Evolutionary conservation across 768 basidiomycete genomes (phyloP).

Genomic region (Lentinula boryana): DNA sequence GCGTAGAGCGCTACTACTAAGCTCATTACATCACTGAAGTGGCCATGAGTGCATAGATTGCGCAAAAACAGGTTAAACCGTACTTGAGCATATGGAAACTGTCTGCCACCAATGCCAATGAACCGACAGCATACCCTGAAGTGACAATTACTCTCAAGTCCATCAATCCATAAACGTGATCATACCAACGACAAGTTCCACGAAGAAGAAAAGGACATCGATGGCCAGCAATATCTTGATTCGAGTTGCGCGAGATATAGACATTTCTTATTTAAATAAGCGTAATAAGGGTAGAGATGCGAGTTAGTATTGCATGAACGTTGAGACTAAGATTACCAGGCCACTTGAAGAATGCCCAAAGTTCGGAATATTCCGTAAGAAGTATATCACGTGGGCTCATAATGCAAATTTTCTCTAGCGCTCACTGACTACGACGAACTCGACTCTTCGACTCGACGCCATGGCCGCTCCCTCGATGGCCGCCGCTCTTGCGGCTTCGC

Average conservation of each 20-base stretch:
- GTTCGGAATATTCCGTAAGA: too few species aligned
- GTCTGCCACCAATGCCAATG: conserved; percentile 92
- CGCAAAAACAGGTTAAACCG: conserved; percentile 15
- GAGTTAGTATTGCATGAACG: not conserved
- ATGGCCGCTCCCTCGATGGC: conserved; percentile 87
- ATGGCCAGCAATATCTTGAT: conserved; percentile 77
- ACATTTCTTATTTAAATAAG: conserved; percentile 17
- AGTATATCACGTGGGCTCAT: not conserved
- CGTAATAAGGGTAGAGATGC: not conserved
- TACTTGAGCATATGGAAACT: conserved; percentile 99
- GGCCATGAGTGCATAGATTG: conserved; percentile 1
- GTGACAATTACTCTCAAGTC: conserved; percentile 1
- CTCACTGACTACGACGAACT: not conserved
- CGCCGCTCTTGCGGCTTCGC: conserved; percentile 81
- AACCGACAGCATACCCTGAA: conserved; percentile 90
- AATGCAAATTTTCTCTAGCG: not conserved
- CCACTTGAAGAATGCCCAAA: not conserved
- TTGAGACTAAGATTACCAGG: not conserved
- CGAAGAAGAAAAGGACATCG: conserved; percentile 81
- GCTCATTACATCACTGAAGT: conserved; percentile 89
- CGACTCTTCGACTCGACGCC: conserved; percentile 13
- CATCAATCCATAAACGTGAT: not conserved
- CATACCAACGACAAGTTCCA: conserved; percentile 76
- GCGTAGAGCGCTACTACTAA: conserved; percentile 93
- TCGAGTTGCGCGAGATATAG: conserved; percentile 60